Evolutionary conservation across 1,284 basidiomycete genomes (phyloP), one percentile per base, ranked within the genome.

Genomic region (Kalmanozyma brasiliensis): DNA sequence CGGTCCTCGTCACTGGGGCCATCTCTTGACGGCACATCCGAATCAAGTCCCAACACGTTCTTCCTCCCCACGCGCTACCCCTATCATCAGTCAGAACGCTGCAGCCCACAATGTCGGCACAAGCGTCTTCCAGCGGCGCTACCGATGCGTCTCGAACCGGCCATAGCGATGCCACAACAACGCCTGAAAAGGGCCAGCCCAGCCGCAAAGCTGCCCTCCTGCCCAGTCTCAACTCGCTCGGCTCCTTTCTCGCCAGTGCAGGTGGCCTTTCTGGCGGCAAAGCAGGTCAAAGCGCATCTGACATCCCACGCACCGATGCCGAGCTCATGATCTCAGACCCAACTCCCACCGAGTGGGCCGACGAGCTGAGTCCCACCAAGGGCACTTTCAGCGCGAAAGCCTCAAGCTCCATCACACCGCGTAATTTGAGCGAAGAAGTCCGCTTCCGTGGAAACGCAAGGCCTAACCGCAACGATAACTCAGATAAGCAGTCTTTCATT

Each of bases 281-380:
- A 17, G 16, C 38, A n/a, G 48, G 29, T 19, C 10, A 49, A 30
- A 29, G 5, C 22, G 19, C 38, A 6, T 24, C 30, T 19, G 22
- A 20, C 24, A 35, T 43, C 17, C 33, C 49, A 26, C 4, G 44
- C 47, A 69, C 60, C 4, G 66, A 69, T 56, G 66, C 66, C 11
- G 66, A 69, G 35, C 49, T 69, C 8, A 49, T 69, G 32, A 60
- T 69, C 8, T 56, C 60, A 1, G 29, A 69, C 35, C 66, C 66
- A 1, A 30, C 40, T 9, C 60, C 66, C 1, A 60, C 66, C 30
- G 52, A 59, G 10, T 69, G 66, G 66, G 66, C 66, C 0, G 66
- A 69, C 19, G 66, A 64, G 9, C 4, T 29, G 17, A 29, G 46
- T 14, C 43, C 51, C 8, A 30, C 36, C 17, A 43, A 44, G n/a